phyloP scores from a whole-genome alignment of 2,329 filamentous ascomycete species.

The Moelleriella libera region DNA sequence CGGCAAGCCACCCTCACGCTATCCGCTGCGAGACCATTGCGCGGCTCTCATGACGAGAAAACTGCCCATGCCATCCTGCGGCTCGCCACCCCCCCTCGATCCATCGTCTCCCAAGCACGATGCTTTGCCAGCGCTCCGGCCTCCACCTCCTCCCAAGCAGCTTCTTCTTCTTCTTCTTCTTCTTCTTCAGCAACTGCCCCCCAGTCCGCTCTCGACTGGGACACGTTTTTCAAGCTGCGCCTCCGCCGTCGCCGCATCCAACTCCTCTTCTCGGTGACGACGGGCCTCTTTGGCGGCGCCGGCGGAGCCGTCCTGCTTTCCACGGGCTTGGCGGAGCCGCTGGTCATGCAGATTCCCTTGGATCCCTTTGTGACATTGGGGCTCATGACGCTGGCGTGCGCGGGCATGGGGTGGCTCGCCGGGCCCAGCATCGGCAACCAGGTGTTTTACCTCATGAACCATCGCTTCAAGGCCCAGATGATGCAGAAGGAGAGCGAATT shows the following conservation, averaged over 20 bases:
- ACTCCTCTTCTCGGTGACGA: slow-evolving; percentile 58
- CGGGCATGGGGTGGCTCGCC: slow-evolving; percentile 74
- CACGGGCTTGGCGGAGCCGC: slow-evolving; percentile 55
- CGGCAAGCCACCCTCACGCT: too few relatives aligned
- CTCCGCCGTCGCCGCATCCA: slow-evolving; percentile 75
- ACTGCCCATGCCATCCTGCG: background rate
- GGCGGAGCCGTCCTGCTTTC: slow-evolving; percentile 53
- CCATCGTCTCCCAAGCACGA: slow-evolving; percentile 4
- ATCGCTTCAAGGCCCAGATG: slow-evolving; percentile 58
- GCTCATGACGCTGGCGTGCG: slow-evolving; percentile 60
- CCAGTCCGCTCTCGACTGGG: slow-evolving; percentile 52
- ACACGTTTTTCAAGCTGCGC: slow-evolving; percentile 83
- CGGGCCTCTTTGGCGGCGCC: slow-evolving; percentile 46
- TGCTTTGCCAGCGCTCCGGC: slow-evolving; percentile 3
- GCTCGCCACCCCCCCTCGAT: background rate
- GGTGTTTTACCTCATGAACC: slow-evolving; percentile 65
- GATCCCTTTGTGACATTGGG: slow-evolving; percentile 82
- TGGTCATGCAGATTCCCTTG: slow-evolving; percentile 60
- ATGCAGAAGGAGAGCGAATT: slow-evolving; percentile 86
- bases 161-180: background rate
- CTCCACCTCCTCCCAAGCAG: background rate
- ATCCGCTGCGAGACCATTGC: too few relatives aligned
- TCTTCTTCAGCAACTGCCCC: background rate
- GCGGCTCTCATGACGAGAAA: background rate
- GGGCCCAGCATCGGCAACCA: slow-evolving; percentile 72